A percentile compares a stretch with the other conserved stretches of the same genome.
Evolutionary conservation across 768 basidiomycete genomes (phyloP).

Genomic region (Phylloporus sp.): DNA sequence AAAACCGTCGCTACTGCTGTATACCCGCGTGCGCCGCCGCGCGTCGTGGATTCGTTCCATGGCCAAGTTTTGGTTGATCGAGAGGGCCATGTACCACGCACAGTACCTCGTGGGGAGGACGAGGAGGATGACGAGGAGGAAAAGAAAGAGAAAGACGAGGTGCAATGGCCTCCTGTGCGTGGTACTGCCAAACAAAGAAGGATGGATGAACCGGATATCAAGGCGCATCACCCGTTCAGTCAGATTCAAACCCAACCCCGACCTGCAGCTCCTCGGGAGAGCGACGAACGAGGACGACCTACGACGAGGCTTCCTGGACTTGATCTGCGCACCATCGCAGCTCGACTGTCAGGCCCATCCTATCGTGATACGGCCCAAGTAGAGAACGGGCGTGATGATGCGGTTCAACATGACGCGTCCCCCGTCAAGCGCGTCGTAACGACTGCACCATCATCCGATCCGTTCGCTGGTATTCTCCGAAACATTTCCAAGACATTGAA

Average conservation of each 20-base stretch:
- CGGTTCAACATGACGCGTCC: background rate
- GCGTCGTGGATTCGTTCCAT: slow-evolving; percentile 13
- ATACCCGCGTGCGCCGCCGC: slow-evolving; percentile 19
- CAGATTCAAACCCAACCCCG: background rate
- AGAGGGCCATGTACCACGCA: slow-evolving; percentile 12
- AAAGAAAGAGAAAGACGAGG: background rate
- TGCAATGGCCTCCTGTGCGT: slow-evolving; percentile 16
- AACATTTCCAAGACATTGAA: background rate
- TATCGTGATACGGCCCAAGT: too few species aligned
- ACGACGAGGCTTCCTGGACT: too few species aligned
- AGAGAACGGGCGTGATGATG: background rate
- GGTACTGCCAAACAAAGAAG: background rate
- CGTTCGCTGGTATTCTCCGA: background rate
- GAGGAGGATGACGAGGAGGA: background rate
- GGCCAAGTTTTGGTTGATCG: slow-evolving; percentile 19
- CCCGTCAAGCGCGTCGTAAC: slow-evolving; percentile 1
- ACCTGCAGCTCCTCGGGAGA: background rate
- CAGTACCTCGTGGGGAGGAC: background rate
- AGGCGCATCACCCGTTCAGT: slow-evolving; percentile 16
- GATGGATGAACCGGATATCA: background rate
- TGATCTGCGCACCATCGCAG: background rate
- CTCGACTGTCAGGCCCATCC: background rate
- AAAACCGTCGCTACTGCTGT: background rate
- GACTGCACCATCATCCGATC: background rate
- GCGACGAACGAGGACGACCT: background rate